Conservation (phyloP, 169 alveolate genomes). For the Plasmodium billcollinsi region DNA sequence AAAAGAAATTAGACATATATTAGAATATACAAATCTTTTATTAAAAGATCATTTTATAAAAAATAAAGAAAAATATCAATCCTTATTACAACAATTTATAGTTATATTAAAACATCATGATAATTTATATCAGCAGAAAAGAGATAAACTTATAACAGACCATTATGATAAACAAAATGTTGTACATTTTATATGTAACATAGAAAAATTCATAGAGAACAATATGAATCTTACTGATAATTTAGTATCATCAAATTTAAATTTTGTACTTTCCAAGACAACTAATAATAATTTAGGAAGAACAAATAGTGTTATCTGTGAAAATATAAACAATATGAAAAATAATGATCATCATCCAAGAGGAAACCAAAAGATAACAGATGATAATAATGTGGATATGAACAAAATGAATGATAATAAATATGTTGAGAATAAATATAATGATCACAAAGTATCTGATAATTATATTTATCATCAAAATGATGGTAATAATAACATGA, state of each 20-base stretch:
- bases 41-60: slow-evolving; percentile 11
- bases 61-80: slow-evolving; percentile 18
- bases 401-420: background rate
- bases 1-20: slow-evolving; percentile 23
- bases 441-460: background rate
- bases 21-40: slow-evolving; percentile 31
- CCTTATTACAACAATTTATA: slow-evolving; percentile 40
- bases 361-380: background rate
- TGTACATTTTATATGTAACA: slow-evolving; percentile 32
- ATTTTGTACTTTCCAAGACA: too few species aligned
- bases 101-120: slow-evolving; percentile 61
- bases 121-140: slow-evolving; percentile 47
- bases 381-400: background rate
- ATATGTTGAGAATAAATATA: background rate
- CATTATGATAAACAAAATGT: slow-evolving; percentile 22
- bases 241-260: background rate
- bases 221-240: background rate
- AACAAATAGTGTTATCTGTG: background rate
- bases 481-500: background rate
- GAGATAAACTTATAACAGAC: slow-evolving; percentile 30
- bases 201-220: slow-evolving; percentile 24
- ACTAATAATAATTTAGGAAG: background rate
- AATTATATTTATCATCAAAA: background rate
- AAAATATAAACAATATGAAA: background rate
- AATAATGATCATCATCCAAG: background rate